Evolutionary conservation across 768 basidiomycete species (phyloP).

Genomic region (Auriscalpium microsporum): DNA sequence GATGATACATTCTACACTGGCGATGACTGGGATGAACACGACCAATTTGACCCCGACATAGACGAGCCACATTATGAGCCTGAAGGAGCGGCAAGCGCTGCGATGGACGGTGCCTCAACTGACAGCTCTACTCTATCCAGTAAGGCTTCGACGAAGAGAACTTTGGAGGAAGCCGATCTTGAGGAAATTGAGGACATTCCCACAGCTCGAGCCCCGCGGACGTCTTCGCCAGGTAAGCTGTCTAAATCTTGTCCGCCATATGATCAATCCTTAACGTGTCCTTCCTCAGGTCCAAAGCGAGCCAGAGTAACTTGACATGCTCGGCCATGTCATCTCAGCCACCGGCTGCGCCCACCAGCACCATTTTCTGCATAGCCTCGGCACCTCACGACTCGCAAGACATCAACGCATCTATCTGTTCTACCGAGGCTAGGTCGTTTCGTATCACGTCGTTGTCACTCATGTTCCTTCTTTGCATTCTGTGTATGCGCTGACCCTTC

Average conservation of each 20-base stretch:
- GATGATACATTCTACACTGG: background rate
- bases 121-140: constrained; percentile 1
- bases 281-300: background rate
- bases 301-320: background rate
- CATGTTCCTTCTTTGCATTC: too few relatives aligned
- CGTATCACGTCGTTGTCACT: background rate
- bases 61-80: background rate
- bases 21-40: background rate
- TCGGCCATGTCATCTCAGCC: background rate
- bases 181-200: background rate
- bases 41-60: background rate
- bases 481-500: background rate
- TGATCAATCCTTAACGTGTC: background rate
- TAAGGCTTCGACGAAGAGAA: background rate
- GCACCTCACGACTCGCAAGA: too few relatives aligned
- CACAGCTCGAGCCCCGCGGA: background rate
- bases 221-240: background rate
- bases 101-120: background rate
- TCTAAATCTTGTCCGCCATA: background rate
- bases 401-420: too few relatives aligned
- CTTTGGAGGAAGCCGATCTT: background rate
- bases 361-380: too few relatives aligned
- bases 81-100: background rate
- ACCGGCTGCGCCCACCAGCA: too few relatives aligned
- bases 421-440: background rate